Evolutionary conservation across 1,284 basidiomycete genomes (phyloP), one percentile per base, ranked within the genome.

Genomic region (Cystobasidium sp.): DNA sequence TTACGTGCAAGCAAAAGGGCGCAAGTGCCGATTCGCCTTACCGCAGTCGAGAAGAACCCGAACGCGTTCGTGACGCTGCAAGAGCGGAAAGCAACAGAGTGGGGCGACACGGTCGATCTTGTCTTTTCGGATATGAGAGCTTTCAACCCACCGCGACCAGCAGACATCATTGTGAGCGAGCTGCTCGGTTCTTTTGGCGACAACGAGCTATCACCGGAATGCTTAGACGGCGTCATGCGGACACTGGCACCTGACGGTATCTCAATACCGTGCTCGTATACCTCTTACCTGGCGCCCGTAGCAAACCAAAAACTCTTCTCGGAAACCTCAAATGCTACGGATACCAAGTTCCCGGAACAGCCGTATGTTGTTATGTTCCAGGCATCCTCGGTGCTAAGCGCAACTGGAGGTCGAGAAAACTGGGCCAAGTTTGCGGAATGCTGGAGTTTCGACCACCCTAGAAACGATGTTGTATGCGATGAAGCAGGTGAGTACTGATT

Each of bases 351-450:
- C 72, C 77, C 81, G 86, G 96, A 99, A 84, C 97, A 94, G 31
- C 96, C 96, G 0, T 99, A 97, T 81, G 97, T 99, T 6, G 97
- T 99, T 72, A 95, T 98, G 91, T 93, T 99, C 81, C 91, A 94
- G 80, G 91, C 93, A 22, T 90, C 92, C 76, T 94, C 94, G 78
- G 87, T 94, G 75, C 85, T 97, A 56, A 93, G 91, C 75, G 92
- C 87, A 61, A 85, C 85, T 43, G 87, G 88, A 69, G 80, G 87
- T 66, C 84, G 84, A 76, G 74, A 80, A 72, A 75, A 82, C 82
- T 92, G 92, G 8, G 87, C 90, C 6, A 88, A 88, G 78, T 87
- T 97, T 43, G 97, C 99, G 82, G 92, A 94, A 79, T 97, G 94
- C 80, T 99, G 97, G 97, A 90, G 92, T 76, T 99, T 98, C 82